These are phyloP conservation scores for Leptographium lundbergii DNA, from an alignment of 2,329 filamentous ascomycete genomes.

Conservation along the genomic window DNA sequence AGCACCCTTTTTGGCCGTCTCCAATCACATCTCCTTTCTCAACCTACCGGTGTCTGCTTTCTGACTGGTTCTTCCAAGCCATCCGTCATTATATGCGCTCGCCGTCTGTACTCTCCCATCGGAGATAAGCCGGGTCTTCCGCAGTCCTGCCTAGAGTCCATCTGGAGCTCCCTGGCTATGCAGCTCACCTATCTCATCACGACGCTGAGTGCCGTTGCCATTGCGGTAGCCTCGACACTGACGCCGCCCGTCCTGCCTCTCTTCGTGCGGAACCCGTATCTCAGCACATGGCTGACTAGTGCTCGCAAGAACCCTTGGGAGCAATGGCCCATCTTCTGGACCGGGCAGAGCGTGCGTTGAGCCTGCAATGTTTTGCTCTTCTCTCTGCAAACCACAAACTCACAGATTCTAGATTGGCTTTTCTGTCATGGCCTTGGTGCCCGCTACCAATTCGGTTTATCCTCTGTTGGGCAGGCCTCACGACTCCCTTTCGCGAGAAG, in stretches of 20 bases:
- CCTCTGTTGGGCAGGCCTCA: constrained; percentile 39
- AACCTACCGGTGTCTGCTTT: not conserved
- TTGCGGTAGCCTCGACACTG: constrained; percentile 35
- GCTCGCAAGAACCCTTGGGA: constrained; percentile 67
- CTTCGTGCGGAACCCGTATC: constrained; percentile 46
- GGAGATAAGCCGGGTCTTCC: not conserved
- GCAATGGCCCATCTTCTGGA: constrained; percentile 60
- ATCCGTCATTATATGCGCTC: not conserved
- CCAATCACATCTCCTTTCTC: not conserved
- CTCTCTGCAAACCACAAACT: not conserved
- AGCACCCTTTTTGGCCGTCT: not conserved
- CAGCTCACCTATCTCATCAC: constrained; percentile 5
- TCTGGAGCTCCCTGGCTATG: constrained; percentile 1
- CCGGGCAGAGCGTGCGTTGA: constrained; percentile 16
- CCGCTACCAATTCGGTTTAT: constrained; percentile 29
- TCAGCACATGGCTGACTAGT: constrained; percentile 49
- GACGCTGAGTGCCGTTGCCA: constrained; percentile 14
- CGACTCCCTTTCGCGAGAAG: constrained; percentile 27
- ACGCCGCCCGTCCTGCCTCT: constrained; percentile 44
- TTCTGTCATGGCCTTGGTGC: constrained; percentile 34
- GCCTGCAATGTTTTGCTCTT: not conserved
- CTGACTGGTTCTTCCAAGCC: not conserved
- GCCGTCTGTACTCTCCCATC: not conserved
- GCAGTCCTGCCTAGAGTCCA: not conserved
- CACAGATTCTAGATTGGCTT: constrained; percentile 29